phyloP scores from a whole-genome alignment of 257 asterid species.

The Salvia rosmarinus region DNA sequence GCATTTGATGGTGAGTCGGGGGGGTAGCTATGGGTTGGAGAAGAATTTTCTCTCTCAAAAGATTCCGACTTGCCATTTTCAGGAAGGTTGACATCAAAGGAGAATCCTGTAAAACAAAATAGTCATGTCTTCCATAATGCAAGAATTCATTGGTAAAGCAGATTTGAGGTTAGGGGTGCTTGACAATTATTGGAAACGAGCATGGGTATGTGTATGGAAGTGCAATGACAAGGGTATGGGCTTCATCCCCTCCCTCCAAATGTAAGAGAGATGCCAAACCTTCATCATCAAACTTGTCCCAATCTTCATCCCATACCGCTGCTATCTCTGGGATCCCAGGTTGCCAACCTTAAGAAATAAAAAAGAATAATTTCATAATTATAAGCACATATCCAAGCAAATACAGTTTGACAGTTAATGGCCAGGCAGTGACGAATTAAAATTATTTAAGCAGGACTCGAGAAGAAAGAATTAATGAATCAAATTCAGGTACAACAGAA shows the following conservation, averaged over 20 bases:
- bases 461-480: neutral
- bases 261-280: constrained; percentile 52
- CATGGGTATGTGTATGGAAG: neutral
- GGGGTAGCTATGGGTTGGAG: constrained; percentile 61
- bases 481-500: constrained; percentile 16
- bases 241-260: neutral
- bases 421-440: neutral
- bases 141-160: neutral
- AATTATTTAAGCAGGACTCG: neutral
- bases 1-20: constrained; percentile 64
- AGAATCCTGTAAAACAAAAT: constrained; percentile 62
- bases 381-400: constrained; percentile 27
- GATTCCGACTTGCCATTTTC: constrained; percentile 55
- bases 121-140: constrained; percentile 30
- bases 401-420: constrained; percentile 2
- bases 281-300: constrained; percentile 99
- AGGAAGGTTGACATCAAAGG: constrained; percentile 68
- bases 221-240: neutral
- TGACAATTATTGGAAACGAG: neutral
- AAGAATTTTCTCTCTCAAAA: constrained; percentile 51
- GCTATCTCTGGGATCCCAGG: constrained; percentile 92
- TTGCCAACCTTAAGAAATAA: constrained; percentile 74
- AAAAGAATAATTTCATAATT: constrained; percentile 2
- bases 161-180: constrained; percentile 4
- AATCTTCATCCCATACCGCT: constrained; percentile 96